Evolutionary conservation across 768 basidiomycete species (phyloP).

Genomic region (Tubosaeta sp.): DNA sequence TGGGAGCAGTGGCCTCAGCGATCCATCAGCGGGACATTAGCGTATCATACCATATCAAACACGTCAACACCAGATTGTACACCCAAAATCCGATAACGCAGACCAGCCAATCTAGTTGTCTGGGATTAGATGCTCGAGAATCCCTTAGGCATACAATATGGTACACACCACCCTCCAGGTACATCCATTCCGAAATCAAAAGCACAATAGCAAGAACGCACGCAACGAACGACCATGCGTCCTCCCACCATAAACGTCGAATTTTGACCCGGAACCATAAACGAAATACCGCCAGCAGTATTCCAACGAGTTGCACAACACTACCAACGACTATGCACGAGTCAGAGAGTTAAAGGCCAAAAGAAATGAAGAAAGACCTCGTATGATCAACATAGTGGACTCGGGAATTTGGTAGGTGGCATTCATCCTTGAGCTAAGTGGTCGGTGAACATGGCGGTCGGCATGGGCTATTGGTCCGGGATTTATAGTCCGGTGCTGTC

Average conservation of each 20-base stretch:
- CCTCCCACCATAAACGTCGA: constrained; percentile 22
- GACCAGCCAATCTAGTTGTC: constrained; percentile 2
- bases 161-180: constrained; percentile 17
- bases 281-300: constrained; percentile 15
- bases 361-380: constrained; percentile 3
- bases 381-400: constrained; percentile 5
- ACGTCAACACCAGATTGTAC: background rate
- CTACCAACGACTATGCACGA: constrained; percentile 2
- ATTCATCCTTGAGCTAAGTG: constrained; percentile 2
- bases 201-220: constrained; percentile 1
- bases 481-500: constrained; percentile 5
- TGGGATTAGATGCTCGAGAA: background rate
- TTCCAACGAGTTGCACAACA: constrained; percentile 9
- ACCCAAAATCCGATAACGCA: constrained; percentile 14
- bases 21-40: background rate
- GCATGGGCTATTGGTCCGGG: background rate
- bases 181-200: constrained; percentile 11
- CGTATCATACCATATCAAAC: constrained; percentile 15
- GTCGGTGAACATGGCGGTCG: background rate
- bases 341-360: background rate
- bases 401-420: constrained; percentile 9
- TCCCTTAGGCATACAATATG: background rate
- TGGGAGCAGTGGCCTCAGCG: background rate
- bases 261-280: constrained; percentile 15
- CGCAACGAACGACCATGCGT: constrained; percentile 14